Percentiles rank a stretch among this genome's conserved stretches.
Conservation (phyloP, 305 asterid species). For the Fraxinus latifolia region DNA sequence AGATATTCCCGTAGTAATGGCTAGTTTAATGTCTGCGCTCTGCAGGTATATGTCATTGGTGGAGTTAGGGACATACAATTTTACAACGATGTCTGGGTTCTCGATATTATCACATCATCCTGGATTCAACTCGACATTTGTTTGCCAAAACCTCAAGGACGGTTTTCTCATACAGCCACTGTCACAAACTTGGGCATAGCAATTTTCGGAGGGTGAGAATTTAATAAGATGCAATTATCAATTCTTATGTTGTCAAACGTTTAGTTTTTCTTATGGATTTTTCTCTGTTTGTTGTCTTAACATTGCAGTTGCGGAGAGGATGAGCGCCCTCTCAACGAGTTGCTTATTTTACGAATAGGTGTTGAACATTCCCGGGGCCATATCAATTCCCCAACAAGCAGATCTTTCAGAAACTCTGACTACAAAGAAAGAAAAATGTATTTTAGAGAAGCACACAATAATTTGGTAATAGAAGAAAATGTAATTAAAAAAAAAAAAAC, state of each 20-base stretch:
- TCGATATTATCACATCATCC: conserved; percentile 51
- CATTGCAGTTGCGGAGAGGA: conserved; percentile 84
- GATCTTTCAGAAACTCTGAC: conserved; percentile 28
- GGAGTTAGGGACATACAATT: conserved; percentile 87
- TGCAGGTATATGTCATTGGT: conserved; percentile 72
- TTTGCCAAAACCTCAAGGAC: conserved; percentile 68
- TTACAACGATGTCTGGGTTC: conserved; percentile 80
- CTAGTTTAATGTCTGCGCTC: neutral
- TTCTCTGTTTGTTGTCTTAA: neutral
- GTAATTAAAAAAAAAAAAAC: neutral
- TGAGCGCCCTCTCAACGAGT: conserved; percentile 78
- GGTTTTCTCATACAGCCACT: conserved; percentile 87
- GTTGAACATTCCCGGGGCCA: conserved; percentile 25
- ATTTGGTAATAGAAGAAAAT: conserved; percentile 29
- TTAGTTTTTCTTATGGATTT: neutral
- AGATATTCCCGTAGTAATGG: neutral
- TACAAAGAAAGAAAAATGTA: conserved; percentile 42
- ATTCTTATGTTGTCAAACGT: neutral
- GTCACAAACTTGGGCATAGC: conserved; percentile 55
- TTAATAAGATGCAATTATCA: neutral
- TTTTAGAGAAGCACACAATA: conserved; percentile 32
- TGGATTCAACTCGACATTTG: conserved; percentile 63
- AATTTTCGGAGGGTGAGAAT: conserved; percentile 83
- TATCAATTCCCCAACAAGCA: conserved; percentile 23
- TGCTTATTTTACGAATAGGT: conserved; percentile 62